Evolutionary conservation across 1,284 basidiomycete species (phyloP).

Genomic region (Ganoderma boninense): DNA sequence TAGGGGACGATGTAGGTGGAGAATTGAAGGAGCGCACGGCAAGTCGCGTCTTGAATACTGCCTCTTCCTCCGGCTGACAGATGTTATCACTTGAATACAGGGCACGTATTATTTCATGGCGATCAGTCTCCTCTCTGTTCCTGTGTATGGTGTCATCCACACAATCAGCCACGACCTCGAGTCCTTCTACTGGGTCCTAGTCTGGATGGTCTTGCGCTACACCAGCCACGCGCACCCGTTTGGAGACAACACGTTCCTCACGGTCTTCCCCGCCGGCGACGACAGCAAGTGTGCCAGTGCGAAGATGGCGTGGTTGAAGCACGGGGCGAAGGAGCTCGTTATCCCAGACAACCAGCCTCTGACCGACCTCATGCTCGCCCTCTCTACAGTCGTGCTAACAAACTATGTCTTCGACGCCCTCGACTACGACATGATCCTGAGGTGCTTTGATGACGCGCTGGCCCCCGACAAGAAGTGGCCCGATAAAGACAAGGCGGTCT

Average conservation of each 20-base stretch:
- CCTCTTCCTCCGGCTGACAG: not conserved
- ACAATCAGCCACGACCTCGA: conserved; percentile 10
- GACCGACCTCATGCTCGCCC: conserved; percentile 5
- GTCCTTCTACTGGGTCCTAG: conserved; percentile 16
- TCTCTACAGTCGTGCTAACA: not conserved
- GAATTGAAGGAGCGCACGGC: conserved; percentile 23
- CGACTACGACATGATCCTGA: conserved; percentile 10
- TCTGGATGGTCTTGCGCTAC: conserved; percentile 18
- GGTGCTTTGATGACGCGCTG: conserved; percentile 13
- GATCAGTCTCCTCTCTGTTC: conserved; percentile 5
- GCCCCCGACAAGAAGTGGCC: not conserved
- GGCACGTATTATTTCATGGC: conserved; percentile 29
- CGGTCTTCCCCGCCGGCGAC: not conserved
- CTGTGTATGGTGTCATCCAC: not conserved
- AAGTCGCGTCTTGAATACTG: not conserved
- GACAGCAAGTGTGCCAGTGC: not conserved
- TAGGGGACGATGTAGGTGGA: not conserved
- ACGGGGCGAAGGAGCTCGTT: not conserved
- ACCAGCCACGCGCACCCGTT: not conserved
- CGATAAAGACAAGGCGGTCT: not conserved
- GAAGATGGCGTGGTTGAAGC: not conserved
- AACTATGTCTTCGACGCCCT: not conserved
- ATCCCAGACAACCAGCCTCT: conserved; percentile 7
- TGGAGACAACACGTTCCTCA: not conserved
- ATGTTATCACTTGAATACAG: not conserved